phyloP scores from a whole-genome alignment of 352 stramenopile genomes.

The Saprolegnia parasitica region DNA sequence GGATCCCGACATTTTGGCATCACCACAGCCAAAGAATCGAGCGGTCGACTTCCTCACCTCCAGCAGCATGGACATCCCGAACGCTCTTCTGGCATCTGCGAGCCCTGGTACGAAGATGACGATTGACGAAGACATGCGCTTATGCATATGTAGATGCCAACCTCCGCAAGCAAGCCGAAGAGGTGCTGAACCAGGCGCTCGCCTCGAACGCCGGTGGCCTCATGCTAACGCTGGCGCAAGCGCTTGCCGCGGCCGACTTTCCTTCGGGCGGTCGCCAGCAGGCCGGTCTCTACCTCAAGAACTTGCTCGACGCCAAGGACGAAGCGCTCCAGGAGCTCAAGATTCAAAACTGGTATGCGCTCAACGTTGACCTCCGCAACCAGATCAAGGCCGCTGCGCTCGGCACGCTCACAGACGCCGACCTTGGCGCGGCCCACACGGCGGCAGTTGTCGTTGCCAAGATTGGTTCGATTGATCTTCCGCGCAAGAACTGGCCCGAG shows the following conservation, averaged over 20 bases:
- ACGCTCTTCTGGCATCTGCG: constrained; percentile 72
- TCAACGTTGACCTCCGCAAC: constrained; percentile 56
- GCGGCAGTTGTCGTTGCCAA: constrained; percentile 92
- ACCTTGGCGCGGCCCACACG: constrained; percentile 68
- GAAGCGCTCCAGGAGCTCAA: constrained; percentile 76
- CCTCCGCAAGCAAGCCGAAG: constrained; percentile 76
- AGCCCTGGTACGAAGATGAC: constrained; percentile 45
- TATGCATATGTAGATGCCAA: constrained; percentile 40
- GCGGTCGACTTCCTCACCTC: neutral
- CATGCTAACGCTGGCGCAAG: constrained; percentile 69
- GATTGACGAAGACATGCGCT: constrained; percentile 4
- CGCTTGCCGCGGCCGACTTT: constrained; percentile 71
- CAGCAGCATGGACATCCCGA: constrained; percentile 67
- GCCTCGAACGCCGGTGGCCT: constrained; percentile 26
- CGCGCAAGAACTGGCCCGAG: constrained; percentile 91
- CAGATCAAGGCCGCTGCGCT: constrained; percentile 79
- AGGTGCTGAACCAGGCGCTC: constrained; percentile 74
- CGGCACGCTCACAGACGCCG: constrained; percentile 52
- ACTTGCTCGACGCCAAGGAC: constrained; percentile 82
- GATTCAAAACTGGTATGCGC: constrained; percentile 68
- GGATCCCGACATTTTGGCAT: constrained; percentile 11
- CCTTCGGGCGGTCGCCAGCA: constrained; percentile 67
- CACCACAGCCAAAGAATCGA: constrained; percentile 11
- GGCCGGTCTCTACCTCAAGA: constrained; percentile 82
- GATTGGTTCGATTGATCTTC: constrained; percentile 91